phyloP scores from a whole-genome alignment of 192 early-diverging fungal genomes.

The Gamsiella multidivaricata region DNA sequence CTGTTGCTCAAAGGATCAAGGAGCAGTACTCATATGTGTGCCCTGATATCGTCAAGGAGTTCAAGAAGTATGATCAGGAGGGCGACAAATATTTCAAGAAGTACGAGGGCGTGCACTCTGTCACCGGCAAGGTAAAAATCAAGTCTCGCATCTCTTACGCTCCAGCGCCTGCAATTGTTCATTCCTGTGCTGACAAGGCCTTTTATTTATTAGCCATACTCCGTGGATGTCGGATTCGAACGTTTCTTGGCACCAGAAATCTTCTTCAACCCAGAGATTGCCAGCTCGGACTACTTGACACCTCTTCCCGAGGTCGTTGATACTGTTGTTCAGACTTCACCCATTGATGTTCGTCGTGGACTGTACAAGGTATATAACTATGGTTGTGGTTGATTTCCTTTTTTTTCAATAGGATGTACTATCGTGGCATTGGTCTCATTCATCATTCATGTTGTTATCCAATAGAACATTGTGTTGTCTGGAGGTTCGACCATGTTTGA shows the following conservation, averaged over 20 bases:
- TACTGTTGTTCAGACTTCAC: constrained; percentile 94
- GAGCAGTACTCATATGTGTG: constrained; percentile 97
- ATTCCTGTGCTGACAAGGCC: too few relatives aligned
- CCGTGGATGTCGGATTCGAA: constrained; percentile 97
- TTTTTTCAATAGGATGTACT: too few relatives aligned
- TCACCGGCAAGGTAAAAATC: constrained; percentile 80
- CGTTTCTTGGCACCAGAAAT: constrained; percentile 99
- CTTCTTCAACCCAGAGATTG: constrained; percentile 99
- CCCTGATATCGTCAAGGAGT: constrained; percentile 97
- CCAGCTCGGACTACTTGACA: constrained; percentile 94
- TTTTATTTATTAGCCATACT: constrained; percentile 73
- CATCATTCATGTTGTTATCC: constrained; percentile 6
- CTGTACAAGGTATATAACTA: constrained; percentile 81
- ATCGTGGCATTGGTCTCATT: not conserved
- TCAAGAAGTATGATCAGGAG: constrained; percentile 91
- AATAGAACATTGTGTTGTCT: constrained; percentile 96
- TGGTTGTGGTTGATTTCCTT: too few relatives aligned
- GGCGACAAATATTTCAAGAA: constrained; percentile 90
- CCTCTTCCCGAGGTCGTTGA: constrained; percentile 97
- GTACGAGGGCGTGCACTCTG: constrained; percentile 84
- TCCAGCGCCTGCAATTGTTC: too few relatives aligned
- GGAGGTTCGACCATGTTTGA: constrained; percentile 99
- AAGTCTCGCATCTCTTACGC: not conserved
- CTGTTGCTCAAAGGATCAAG: constrained; percentile 95
- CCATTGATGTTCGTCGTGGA: constrained; percentile 96